phyloP scores from a whole-genome alignment of 306 rosid genomes.

The Malus fusca region DNA sequence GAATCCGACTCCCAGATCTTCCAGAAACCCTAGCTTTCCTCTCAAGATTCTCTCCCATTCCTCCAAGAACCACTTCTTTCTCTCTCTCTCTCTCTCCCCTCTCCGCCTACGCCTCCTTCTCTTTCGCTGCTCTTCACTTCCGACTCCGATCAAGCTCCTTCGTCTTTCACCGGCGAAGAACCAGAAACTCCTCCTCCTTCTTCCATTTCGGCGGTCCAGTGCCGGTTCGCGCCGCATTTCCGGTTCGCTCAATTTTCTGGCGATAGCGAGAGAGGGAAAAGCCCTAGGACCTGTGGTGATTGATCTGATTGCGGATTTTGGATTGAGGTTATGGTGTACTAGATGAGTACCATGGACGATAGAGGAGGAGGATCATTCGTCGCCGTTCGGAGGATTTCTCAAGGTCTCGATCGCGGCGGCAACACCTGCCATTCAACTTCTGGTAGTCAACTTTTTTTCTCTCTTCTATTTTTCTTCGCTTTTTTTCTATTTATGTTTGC shows the following conservation, averaged over 20 bases:
- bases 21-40: slow-evolving; percentile 28
- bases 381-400: slow-evolving; percentile 94
- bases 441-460: slow-evolving; percentile 31
- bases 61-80: not conserved
- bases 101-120: not conserved
- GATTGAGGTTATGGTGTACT: slow-evolving; percentile 10
- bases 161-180: slow-evolving; percentile 15
- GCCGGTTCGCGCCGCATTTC: not conserved
- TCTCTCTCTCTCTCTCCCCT: not conserved
- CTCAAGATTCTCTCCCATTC: slow-evolving; percentile 31
- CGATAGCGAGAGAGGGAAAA: not conserved
- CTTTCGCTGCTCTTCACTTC: not conserved
- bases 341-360: slow-evolving; percentile 55
- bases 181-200: slow-evolving; percentile 5
- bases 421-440: slow-evolving; percentile 79
- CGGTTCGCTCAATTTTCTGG: not conserved
- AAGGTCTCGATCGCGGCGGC: slow-evolving; percentile 81
- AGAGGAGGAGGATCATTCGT: slow-evolving; percentile 96
- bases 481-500: not conserved
- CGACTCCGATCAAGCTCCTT: slow-evolving; percentile 1
- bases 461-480: slow-evolving; percentile 3
- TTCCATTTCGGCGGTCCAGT: not conserved
- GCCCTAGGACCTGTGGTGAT: not conserved
- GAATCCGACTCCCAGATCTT: slow-evolving; percentile 51
- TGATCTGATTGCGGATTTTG: slow-evolving; percentile 4